phyloP scores from a whole-genome alignment of 768 basidiomycete genomes.

The Sporobolomyces pararoseus region DNA sequence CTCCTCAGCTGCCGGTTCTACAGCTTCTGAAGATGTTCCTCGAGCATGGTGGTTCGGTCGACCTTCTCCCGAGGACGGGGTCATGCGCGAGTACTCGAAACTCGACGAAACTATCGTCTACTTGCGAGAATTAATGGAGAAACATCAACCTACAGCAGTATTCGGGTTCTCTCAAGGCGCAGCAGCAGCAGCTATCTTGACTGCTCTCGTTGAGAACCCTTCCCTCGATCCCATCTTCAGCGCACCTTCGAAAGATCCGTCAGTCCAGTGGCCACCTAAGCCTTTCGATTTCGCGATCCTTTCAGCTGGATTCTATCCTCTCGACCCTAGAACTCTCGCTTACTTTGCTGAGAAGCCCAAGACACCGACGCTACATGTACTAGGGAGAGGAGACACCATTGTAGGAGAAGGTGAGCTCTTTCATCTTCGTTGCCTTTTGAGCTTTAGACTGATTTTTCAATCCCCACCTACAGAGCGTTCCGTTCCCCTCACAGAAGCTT shows the following conservation, averaged over 20 bases:
- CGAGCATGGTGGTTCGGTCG: conserved; percentile 38
- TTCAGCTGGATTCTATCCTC: conserved; percentile 34
- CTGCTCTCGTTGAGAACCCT: conserved; percentile 32
- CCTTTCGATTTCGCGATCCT: conserved; percentile 40
- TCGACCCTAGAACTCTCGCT: conserved; percentile 14
- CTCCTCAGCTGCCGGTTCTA: conserved; percentile 18
- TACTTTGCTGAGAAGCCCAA: conserved; percentile 52
- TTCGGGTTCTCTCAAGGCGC: conserved; percentile 37
- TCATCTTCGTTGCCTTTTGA: conserved; percentile 47
- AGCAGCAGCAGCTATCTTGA: conserved; percentile 27
- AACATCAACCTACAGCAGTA: conserved; percentile 30
- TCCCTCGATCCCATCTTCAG: conserved; percentile 37
- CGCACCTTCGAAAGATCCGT: not conserved
- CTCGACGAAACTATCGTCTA: conserved; percentile 34
- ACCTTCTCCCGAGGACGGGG: conserved; percentile 5
- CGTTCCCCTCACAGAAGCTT: conserved; percentile 57
- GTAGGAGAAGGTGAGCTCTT: conserved; percentile 50
- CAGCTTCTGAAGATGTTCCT: conserved; percentile 24
- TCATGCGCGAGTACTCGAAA: conserved; percentile 2
- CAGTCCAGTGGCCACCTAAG: conserved; percentile 24
- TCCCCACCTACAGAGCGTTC: conserved; percentile 57
- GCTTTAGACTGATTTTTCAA: not conserved
- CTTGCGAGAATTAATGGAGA: conserved; percentile 35
- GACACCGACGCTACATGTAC: conserved; percentile 72
- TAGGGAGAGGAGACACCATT: conserved; percentile 73